Evolutionary conservation across 805 yeast species (phyloP).

Genomic region (Metschnikowia corniflorae): DNA sequence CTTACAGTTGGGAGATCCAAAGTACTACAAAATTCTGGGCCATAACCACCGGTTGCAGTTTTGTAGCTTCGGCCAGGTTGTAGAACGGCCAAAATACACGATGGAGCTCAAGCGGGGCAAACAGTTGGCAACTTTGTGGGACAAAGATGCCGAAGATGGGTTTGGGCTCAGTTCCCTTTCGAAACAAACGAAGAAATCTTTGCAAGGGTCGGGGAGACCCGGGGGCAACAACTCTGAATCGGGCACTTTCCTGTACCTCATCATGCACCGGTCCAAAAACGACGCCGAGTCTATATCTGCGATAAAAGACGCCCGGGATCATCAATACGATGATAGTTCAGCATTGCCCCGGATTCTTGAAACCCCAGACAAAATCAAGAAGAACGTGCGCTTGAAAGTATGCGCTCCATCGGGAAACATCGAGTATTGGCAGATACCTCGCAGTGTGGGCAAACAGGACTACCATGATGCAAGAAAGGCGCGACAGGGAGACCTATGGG

Average conservation of each 20-base stretch:
- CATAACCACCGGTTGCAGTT: conserved; percentile 63
- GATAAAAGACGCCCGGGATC: conserved; percentile 38
- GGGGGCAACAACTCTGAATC: conserved; percentile 66
- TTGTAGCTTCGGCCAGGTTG: conserved; percentile 69
- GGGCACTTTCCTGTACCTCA: conserved; percentile 71
- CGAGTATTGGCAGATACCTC: conserved; percentile 86
- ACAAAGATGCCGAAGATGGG: conserved; percentile 48
- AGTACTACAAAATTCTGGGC: conserved; percentile 51
- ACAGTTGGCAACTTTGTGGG: conserved; percentile 71
- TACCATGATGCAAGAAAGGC: conserved; percentile 92
- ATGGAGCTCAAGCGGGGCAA: conserved; percentile 84
- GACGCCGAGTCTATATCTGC: conserved; percentile 38
- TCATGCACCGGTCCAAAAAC: conserved; percentile 56
- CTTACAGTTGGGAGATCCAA: conserved; percentile 72
- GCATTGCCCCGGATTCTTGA: conserved; percentile 72
- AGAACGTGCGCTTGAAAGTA: conserved; percentile 74
- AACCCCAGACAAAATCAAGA: conserved; percentile 72
- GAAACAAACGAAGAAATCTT: conserved; percentile 28
- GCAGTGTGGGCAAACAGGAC: conserved; percentile 64
- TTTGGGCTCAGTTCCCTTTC: conserved; percentile 45
- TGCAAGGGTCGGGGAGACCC: conserved; percentile 76
- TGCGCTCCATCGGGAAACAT: conserved; percentile 77
- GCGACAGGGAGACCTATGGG: conserved; percentile 85
- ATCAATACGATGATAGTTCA: conserved; percentile 20
- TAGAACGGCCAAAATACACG: conserved; percentile 75